A percentile compares a stretch with the other conserved stretches of the same genome.
phyloP scores from a whole-genome alignment of 345 rosid genomes.

The Hibiscus tridactylites region DNA sequence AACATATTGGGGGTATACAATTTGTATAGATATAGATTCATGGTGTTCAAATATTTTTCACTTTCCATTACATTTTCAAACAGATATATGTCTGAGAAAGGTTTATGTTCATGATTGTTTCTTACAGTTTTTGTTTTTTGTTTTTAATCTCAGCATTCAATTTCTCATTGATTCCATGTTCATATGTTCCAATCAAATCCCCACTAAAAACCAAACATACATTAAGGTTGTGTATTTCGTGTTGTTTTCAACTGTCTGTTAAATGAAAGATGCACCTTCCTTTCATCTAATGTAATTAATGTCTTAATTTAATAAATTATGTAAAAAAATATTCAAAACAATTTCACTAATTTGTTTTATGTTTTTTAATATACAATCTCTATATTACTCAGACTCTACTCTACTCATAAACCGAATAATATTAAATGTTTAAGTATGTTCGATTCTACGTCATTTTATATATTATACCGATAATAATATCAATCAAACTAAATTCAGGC shows the following conservation, averaged over 20 bases:
- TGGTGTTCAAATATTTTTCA: slow-evolving; percentile 20
- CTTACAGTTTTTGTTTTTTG: slow-evolving; percentile 1
- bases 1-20: slow-evolving; percentile 5
- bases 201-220: background rate
- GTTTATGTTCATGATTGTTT: slow-evolving; percentile 16
- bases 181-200: background rate
- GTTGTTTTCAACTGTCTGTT: background rate
- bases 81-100: slow-evolving; percentile 9
- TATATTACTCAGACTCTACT: too few relatives aligned
- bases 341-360: too few relatives aligned
- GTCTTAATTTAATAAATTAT: background rate
- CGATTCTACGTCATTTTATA: background rate
- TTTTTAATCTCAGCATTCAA: background rate
- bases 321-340: background rate
- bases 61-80: slow-evolving; percentile 11
- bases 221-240: background rate
- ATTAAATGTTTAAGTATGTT: too few relatives aligned
- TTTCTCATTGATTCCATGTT: background rate
- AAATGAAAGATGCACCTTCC: background rate
- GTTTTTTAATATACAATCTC: too few relatives aligned
- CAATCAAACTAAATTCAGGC: background rate
- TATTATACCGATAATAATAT: too few relatives aligned
- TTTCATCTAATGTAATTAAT: background rate
- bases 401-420: too few relatives aligned
- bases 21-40: slow-evolving; percentile 26